Percentiles rank a stretch among this genome's conserved stretches.
Evolutionary conservation across 2,329 filamentous ascomycete species (phyloP).

Genomic region (Dothideomycetes sp.): DNA sequence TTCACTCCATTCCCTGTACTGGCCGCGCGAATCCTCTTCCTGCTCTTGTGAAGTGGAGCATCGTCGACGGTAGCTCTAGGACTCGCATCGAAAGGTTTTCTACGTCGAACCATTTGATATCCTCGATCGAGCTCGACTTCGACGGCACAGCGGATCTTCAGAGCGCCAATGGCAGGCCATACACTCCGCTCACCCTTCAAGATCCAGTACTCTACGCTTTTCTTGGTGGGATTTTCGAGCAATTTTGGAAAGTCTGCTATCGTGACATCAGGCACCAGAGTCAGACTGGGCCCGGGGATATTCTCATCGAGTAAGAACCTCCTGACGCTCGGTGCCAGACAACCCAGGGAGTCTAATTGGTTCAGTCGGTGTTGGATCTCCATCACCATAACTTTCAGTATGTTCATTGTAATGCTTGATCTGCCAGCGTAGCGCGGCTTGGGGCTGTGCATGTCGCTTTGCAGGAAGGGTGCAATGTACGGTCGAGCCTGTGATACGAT

Average conservation of each 20-base stretch:
- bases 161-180: conserved; percentile 76
- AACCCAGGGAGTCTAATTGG: conserved; percentile 66
- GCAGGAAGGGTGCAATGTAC: conserved; percentile 76
- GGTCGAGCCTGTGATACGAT: conserved; percentile 87
- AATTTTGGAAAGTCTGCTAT: conserved; percentile 63
- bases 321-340: conserved; percentile 59
- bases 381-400: conserved; percentile 46
- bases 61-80: neutral
- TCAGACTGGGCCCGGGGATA: conserved; percentile 48
- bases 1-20: neutral
- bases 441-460: conserved; percentile 69
- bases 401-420: conserved; percentile 39
- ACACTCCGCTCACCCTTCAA: conserved; percentile 73
- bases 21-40: neutral
- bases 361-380: conserved; percentile 72
- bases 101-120: conserved; percentile 65
- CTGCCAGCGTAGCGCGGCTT: conserved; percentile 47
- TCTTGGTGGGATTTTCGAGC: conserved; percentile 70
- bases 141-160: conserved; percentile 72
- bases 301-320: conserved; percentile 72
- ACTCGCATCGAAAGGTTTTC: conserved; percentile 31
- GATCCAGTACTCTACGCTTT: conserved; percentile 76
- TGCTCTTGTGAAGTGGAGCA: neutral
- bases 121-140: conserved; percentile 81
- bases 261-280: conserved; percentile 69